Evolutionary conservation across 768 basidiomycete genomes (phyloP).

Genomic region (Termitomyces sp.): DNA sequence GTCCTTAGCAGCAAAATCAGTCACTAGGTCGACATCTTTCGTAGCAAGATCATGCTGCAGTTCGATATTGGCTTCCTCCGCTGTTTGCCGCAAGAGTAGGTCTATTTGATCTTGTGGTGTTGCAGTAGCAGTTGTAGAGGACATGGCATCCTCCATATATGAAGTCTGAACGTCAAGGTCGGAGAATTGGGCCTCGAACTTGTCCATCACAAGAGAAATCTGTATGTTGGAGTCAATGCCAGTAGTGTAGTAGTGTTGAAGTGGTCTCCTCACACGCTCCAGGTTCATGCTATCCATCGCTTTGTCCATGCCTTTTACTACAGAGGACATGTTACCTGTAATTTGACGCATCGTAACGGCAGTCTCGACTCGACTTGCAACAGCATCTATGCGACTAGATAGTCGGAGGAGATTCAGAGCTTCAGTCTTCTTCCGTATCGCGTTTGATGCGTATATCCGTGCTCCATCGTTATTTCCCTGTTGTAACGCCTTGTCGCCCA

Average conservation of each 20-base stretch:
- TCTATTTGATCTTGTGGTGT: constrained; percentile 99
- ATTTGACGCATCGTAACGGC: constrained; percentile 98
- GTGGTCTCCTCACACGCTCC: constrained; percentile 65
- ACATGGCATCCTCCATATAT: constrained; percentile 98
- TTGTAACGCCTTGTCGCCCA: constrained; percentile 69
- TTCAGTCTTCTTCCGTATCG: constrained; percentile 98
- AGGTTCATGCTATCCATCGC: constrained; percentile 99
- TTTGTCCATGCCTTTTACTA: constrained; percentile 97
- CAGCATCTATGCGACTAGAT: constrained; percentile 91
- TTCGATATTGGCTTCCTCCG: constrained; percentile 96
- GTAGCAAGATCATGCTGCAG: constrained; percentile 83
- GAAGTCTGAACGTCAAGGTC: constrained; percentile 97
- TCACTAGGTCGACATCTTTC: constrained; percentile 53
- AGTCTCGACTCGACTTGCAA: constrained; percentile 94
- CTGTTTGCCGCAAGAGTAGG: constrained; percentile 83
- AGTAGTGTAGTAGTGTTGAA: not conserved
- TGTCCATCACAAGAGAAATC: constrained; percentile 99
- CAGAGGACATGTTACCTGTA: constrained; percentile 93
- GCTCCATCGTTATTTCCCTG: constrained; percentile 98
- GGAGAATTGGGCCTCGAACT: constrained; percentile 93
- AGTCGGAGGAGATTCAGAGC: constrained; percentile 86
- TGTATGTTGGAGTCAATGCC: constrained; percentile 23
- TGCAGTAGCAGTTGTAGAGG: constrained; percentile 83
- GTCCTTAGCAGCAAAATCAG: constrained; percentile 50
- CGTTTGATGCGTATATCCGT: constrained; percentile 96